Evolutionary conservation across 73 alveolate genomes (phyloP).

Genomic region (Tetrahymena elliotti): DNA sequence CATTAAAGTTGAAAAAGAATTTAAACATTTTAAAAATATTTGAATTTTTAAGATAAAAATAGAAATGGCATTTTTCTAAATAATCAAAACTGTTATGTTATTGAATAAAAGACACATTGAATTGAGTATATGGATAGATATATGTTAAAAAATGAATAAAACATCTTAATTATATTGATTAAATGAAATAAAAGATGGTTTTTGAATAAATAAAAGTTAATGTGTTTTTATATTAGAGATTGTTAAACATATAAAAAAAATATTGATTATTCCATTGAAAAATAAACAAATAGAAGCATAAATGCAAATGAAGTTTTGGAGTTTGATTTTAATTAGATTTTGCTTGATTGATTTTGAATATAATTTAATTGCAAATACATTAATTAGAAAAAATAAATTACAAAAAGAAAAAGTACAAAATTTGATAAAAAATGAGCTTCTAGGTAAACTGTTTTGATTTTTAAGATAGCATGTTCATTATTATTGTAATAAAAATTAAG

Average conservation of each 20-base stretch:
- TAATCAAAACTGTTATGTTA: not conserved
- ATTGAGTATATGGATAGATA: too few species aligned
- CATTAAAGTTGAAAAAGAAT: not conserved
- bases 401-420: not conserved
- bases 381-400: not conserved
- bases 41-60: not conserved
- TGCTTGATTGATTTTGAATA: not conserved
- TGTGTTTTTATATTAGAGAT: not conserved
- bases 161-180: too few species aligned
- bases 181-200: not conserved
- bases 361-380: conserved; percentile 5
- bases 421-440: conserved; percentile 27
- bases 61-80: not conserved
- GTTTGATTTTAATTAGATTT: not conserved
- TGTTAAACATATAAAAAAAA: not conserved
- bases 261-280: not conserved
- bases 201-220: not conserved
- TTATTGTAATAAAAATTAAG: not conserved
- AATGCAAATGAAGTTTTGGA: not conserved
- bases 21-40: too few species aligned
- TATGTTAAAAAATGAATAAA: too few species aligned
- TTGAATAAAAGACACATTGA: too few species aligned
- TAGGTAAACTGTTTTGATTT: conserved; percentile 8
- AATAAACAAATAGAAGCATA: not conserved
- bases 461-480: not conserved